A percentile compares a stretch with the other conserved stretches of the same genome.
phyloP scores from a whole-genome alignment of 495 filamentous ascomycete species.

The Friedmanniomyces simplex region DNA sequence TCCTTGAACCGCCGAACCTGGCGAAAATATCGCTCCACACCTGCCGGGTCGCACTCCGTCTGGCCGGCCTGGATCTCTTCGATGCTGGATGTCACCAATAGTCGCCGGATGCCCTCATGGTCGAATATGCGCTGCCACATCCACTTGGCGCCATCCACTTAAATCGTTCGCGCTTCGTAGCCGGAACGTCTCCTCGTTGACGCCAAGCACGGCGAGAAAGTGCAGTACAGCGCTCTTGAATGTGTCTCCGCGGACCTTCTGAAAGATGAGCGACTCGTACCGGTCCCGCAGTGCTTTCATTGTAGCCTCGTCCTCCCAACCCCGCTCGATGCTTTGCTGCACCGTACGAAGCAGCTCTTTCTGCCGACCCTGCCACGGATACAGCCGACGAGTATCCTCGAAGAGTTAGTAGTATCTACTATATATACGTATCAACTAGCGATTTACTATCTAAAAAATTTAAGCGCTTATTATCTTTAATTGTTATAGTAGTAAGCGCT shows the following conservation, averaged over 20 bases:
- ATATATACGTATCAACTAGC: no score
- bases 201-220: slow-evolving; percentile 11
- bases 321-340: not conserved
- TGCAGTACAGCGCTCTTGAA: slow-evolving; percentile 9
- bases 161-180: slow-evolving; percentile 3
- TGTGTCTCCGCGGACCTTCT: slow-evolving; percentile 3
- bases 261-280: slow-evolving; percentile 10
- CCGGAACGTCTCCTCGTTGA: slow-evolving; percentile 4
- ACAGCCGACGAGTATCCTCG: slow-evolving; percentile 2
- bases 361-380: slow-evolving; percentile 2
- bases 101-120: no score
- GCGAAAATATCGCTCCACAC: slow-evolving; percentile 7
- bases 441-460: no score
- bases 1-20: not conserved
- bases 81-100: not conserved
- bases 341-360: not conserved
- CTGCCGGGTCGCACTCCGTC: not conserved
- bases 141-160: not conserved
- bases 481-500: no score
- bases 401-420: not conserved
- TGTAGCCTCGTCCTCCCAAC: slow-evolving; percentile 2
- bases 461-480: no score
- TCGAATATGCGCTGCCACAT: not conserved
- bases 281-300: not conserved
- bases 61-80: not conserved